These are phyloP conservation scores for Tetracladium setigerum DNA, from an alignment of 495 filamentous ascomycete genomes.

Conservation along the genomic window DNA sequence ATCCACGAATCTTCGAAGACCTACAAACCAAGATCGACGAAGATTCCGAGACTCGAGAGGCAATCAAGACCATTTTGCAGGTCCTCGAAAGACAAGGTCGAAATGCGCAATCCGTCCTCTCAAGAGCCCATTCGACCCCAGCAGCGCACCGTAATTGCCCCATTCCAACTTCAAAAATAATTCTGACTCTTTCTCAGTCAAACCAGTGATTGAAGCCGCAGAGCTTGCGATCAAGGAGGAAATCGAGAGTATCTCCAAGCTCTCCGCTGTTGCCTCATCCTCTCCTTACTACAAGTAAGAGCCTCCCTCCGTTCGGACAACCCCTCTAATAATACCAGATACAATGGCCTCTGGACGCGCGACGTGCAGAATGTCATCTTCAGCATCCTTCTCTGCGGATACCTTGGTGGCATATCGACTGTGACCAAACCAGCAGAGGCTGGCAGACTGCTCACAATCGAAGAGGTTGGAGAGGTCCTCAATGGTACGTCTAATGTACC, in stretches of 20 bases:
- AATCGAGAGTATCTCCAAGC: slow-evolving; percentile 45
- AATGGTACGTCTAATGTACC: slow-evolving; percentile 43
- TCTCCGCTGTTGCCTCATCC: slow-evolving; percentile 64
- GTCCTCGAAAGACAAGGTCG: slow-evolving; percentile 58
- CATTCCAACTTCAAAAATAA: neutral
- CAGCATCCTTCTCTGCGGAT: slow-evolving; percentile 65
- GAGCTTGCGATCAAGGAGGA: slow-evolving; percentile 49
- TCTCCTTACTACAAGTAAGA: slow-evolving; percentile 86
- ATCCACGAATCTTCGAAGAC: slow-evolving; percentile 77
- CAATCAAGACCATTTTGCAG: slow-evolving; percentile 73
- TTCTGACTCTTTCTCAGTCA: slow-evolving; percentile 15
- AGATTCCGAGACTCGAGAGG: slow-evolving; percentile 72
- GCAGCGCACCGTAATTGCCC: slow-evolving; percentile 58
- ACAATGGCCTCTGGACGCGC: slow-evolving; percentile 78
- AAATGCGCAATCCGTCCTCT: slow-evolving; percentile 69
- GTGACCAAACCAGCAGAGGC: slow-evolving; percentile 24
- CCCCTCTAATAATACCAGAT: slow-evolving; percentile 30
- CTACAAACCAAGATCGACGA: slow-evolving; percentile 88
- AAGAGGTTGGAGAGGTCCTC: slow-evolving; percentile 73
- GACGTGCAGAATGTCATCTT: slow-evolving; percentile 76
- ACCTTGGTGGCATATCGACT: slow-evolving; percentile 57
- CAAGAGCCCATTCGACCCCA: slow-evolving; percentile 83
- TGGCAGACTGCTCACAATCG: slow-evolving; percentile 73
- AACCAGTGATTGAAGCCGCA: slow-evolving; percentile 40
- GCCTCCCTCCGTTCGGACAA: neutral